These are phyloP conservation scores for Boletus rubropictus DNA, from an alignment of 768 basidiomycete species.

Conservation along the genomic window DNA sequence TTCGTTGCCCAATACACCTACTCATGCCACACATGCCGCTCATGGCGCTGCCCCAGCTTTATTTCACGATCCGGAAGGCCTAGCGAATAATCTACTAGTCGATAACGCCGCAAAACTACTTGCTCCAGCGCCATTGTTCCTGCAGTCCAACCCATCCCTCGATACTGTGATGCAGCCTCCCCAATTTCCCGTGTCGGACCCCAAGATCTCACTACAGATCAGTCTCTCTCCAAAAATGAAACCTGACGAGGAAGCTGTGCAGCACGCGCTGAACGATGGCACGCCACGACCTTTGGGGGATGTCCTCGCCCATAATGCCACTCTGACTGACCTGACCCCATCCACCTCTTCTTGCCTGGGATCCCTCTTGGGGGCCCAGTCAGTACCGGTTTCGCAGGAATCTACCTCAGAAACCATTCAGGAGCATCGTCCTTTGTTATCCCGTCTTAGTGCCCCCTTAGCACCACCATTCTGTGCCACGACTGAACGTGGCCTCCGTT, in stretches of 20 bases:
- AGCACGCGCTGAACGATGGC: slow-evolving; percentile 9
- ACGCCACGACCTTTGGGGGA: slow-evolving; percentile 12
- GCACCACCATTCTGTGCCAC: slow-evolving; percentile 20
- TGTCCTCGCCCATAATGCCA: slow-evolving; percentile 8
- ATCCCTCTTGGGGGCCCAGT: neutral
- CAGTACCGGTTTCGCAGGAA: neutral
- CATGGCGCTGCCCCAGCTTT: slow-evolving; percentile 8
- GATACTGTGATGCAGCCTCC: slow-evolving; percentile 8
- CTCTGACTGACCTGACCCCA: neutral
- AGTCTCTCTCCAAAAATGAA: neutral
- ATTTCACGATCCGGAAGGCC: slow-evolving; percentile 9
- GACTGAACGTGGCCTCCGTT: slow-evolving; percentile 36
- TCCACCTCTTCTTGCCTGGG: slow-evolving; percentile 1
- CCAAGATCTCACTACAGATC: slow-evolving; percentile 7
- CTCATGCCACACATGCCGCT: slow-evolving; percentile 10
- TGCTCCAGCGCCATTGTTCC: slow-evolving; percentile 14
- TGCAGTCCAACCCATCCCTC: slow-evolving; percentile 8
- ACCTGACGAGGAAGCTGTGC: slow-evolving; percentile 5
- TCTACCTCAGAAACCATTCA: slow-evolving; percentile 1
- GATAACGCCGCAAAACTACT: slow-evolving; percentile 6
- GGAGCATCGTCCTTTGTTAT: slow-evolving; percentile 4
- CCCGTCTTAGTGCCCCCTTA: slow-evolving; percentile 12
- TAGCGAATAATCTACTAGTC: neutral
- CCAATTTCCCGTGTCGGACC: neutral
- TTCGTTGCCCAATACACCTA: slow-evolving; percentile 4